Evolutionary conservation across 164 flowering plant genomes (phyloP).

Genomic region (grape (Vitis vinifera)): DNA sequence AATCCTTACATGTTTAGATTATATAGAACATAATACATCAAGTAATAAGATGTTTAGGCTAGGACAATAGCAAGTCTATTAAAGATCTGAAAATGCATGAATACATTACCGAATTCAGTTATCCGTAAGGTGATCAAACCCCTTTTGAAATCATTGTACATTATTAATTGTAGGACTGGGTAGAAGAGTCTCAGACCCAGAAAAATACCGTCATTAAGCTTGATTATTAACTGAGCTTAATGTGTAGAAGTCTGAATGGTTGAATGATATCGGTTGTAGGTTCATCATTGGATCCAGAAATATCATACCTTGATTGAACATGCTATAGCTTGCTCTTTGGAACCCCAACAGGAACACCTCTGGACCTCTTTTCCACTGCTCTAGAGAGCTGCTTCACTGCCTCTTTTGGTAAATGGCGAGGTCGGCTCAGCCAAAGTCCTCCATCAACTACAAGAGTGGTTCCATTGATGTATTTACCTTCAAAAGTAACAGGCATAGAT

Average conservation of each 20-base stretch:
- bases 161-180: background rate
- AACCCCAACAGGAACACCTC: conserved; percentile 49
- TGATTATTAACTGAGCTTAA: no score
- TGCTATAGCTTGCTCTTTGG: conserved; percentile 60
- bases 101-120: background rate
- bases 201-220: no score
- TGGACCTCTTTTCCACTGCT: conserved; percentile 52
- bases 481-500: background rate
- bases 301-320: background rate
- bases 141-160: background rate
- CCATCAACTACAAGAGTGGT: conserved; percentile 59
- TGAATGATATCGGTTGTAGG: no score
- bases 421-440: conserved; percentile 69
- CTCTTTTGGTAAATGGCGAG: conserved; percentile 60
- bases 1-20: no score
- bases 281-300: background rate
- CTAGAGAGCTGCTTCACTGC: conserved; percentile 58
- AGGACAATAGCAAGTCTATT: no score
- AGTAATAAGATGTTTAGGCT: no score
- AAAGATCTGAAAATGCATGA: no score
- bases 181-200: no score
- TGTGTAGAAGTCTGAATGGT: no score
- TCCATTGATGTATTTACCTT: conserved; percentile 70
- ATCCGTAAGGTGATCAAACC: background rate
- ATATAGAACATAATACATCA: no score